Evolutionary conservation across 2,329 filamentous ascomycete genomes (phyloP), one percentile per base, ranked within the genome.

Genomic region (Neodidymelliopsis sp.): DNA sequence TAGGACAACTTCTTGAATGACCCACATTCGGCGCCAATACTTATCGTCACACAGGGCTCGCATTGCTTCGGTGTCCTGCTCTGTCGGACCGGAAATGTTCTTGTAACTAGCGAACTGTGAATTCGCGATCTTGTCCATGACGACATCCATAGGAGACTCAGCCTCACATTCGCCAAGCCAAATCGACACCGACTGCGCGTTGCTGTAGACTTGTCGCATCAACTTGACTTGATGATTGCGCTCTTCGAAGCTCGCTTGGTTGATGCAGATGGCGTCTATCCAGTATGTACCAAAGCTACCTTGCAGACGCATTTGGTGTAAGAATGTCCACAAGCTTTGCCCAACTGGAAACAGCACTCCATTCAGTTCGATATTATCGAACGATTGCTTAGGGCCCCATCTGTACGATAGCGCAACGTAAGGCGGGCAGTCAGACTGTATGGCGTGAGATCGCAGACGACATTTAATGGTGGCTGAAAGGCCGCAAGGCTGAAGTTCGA

Each of bases 1-100:
- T 23, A 59, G 41, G 18, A 47, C 33, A 10, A 59, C 37, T 35
- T 59, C 57, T 23, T 60, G 57, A 2, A 60, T 36, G 19, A 57
- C 45, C 56, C 55, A 60, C 1, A 60, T 36, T 22, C 57, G 36
- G 22, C 28, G 16, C 57, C 50, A 60, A n/a, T 27, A 27, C n/a
- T 4, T n/a, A 11, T 18, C 3, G 7, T 25, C 6, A 13, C 35
- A 37, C 4, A 34, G 12, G 11, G 15, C 8, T 34, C 3, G 31
- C 8, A 34, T 5, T 4, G 31, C 31, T 20, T n/a, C n/a, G n/a
- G n/a, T n/a, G n/a, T n/a, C n/a, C n/a, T n/a, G n/a, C n/a, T n/a
- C n/a, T n/a, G n/a, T n/a, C n/a, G n/a, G n/a, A n/a, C n/a, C n/a
- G n/a, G n/a, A n/a, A n/a, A n/a, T n/a, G n/a, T n/a, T n/a, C n/a